Conservation (phyloP, 2,329 filamentous ascomycete species). For the Penicillium sp. region DNA sequence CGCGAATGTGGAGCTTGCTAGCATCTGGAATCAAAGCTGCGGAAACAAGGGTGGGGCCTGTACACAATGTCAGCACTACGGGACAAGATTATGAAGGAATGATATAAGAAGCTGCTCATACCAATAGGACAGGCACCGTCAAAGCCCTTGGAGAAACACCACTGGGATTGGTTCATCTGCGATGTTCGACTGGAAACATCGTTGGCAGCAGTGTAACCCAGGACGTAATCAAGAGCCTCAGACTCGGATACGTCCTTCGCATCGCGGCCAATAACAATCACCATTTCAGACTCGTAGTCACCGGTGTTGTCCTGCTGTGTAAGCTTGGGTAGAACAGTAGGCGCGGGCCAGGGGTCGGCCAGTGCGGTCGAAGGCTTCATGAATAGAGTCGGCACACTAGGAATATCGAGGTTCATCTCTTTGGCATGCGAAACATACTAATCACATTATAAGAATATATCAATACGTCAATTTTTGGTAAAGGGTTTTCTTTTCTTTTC, state of each 20-base stretch:
- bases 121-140: slow-evolving; percentile 61
- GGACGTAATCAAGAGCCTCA: slow-evolving; percentile 62
- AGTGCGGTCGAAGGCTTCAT: slow-evolving; percentile 62
- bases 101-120: slow-evolving; percentile 10
- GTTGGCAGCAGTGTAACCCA: slow-evolving; percentile 67
- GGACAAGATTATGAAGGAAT: too few relatives aligned
- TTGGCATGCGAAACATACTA: slow-evolving; percentile 56
- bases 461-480: background rate
- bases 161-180: slow-evolving; percentile 60
- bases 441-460: background rate
- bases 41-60: slow-evolving; percentile 57
- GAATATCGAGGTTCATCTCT: slow-evolving; percentile 58
- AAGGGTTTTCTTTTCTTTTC: too few relatives aligned
- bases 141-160: slow-evolving; percentile 64
- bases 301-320: slow-evolving; percentile 58
- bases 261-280: slow-evolving; percentile 58
- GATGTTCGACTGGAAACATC: slow-evolving; percentile 64
- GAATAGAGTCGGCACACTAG: slow-evolving; percentile 61
- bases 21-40: slow-evolving; percentile 37
- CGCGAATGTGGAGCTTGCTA: slow-evolving; percentile 38
- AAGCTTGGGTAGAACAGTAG: slow-evolving; percentile 58
- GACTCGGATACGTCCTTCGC: slow-evolving; percentile 60
- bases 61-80: background rate
- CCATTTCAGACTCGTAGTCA: slow-evolving; percentile 65
- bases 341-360: slow-evolving; percentile 57